Evolutionary conservation across 2,329 filamentous ascomycete species (phyloP).

Genomic region (Paraphaeosphaeria sporulosa): DNA sequence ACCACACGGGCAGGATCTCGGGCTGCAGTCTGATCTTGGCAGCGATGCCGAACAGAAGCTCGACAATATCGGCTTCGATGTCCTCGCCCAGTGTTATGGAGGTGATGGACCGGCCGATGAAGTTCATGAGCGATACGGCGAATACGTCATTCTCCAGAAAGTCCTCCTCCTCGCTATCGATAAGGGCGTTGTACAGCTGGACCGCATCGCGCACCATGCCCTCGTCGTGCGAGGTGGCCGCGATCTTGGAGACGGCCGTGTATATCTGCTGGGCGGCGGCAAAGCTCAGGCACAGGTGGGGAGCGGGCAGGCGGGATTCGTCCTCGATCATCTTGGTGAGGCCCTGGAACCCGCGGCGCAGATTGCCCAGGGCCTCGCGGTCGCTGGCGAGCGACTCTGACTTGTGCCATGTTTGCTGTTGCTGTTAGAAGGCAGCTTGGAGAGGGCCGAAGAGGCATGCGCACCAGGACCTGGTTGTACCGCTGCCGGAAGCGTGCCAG

Average conservation of each 20-base stretch:
- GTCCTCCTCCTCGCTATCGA: constrained; percentile 96
- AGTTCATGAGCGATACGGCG: constrained; percentile 83
- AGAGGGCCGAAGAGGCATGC: background rate
- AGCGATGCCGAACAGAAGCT: constrained; percentile 93
- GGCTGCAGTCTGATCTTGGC: constrained; percentile 94
- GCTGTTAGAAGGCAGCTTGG: constrained; percentile 21
- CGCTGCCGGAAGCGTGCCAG: constrained; percentile 67
- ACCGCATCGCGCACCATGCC: constrained; percentile 86
- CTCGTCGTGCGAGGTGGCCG: constrained; percentile 82
- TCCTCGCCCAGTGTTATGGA: constrained; percentile 77
- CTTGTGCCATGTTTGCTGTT: constrained; percentile 67
- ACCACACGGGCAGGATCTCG: constrained; percentile 88
- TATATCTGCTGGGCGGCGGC: constrained; percentile 88
- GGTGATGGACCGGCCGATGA: constrained; percentile 80
- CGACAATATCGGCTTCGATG: constrained; percentile 87
- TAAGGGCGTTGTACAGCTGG: constrained; percentile 85
- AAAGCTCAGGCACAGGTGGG: constrained; percentile 91
- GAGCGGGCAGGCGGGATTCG: constrained; percentile 85
- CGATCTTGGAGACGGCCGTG: constrained; percentile 86
- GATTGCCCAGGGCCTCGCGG: constrained; percentile 57
- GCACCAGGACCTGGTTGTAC: constrained; percentile 66
- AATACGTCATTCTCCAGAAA: constrained; percentile 89
- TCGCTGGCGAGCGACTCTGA: constrained; percentile 60
- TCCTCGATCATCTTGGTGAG: constrained; percentile 78
- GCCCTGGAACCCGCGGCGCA: constrained; percentile 63